A percentile compares a stretch with the other conserved stretches of the same genome.
Evolutionary conservation across 495 filamentous ascomycete species (phyloP).

Genomic region (Corynascus novoguineensis): DNA sequence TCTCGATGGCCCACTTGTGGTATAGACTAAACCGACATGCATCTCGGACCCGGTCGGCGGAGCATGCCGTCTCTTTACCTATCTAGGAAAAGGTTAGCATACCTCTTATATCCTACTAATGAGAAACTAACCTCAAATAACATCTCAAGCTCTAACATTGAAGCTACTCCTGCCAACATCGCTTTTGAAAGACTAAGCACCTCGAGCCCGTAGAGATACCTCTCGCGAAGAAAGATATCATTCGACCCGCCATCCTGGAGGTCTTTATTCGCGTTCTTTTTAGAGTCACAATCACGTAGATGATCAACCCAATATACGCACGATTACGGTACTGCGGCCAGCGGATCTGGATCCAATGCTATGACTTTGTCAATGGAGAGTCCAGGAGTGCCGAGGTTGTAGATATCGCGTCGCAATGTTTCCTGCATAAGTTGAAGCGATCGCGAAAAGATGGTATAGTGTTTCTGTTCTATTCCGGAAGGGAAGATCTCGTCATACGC

Average conservation of each 20-base stretch:
- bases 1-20: constrained; percentile 23
- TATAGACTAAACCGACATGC: constrained; percentile 29
- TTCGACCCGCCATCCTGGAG: no score
- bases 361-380: background rate
- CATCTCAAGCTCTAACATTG: constrained; percentile 16
- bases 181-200: constrained; percentile 29
- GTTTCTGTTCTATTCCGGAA: no score
- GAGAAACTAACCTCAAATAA: constrained; percentile 17
- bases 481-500: no score
- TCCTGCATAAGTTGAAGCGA: background rate
- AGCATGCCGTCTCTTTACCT: background rate
- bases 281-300: no score
- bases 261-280: no score
- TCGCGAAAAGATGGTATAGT: no score
- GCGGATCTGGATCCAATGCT: constrained; percentile 1
- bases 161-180: constrained; percentile 22
- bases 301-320: no score
- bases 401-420: no score
- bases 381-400: background rate
- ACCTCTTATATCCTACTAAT: background rate
- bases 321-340: constrained; percentile 9
- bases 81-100: background rate
- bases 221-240: background rate
- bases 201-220: constrained; percentile 26
- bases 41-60: constrained; percentile 14